Evolutionary conservation across 805 yeast species (phyloP).

Genomic region (Schwanniomyces pseudopolymorphus): DNA sequence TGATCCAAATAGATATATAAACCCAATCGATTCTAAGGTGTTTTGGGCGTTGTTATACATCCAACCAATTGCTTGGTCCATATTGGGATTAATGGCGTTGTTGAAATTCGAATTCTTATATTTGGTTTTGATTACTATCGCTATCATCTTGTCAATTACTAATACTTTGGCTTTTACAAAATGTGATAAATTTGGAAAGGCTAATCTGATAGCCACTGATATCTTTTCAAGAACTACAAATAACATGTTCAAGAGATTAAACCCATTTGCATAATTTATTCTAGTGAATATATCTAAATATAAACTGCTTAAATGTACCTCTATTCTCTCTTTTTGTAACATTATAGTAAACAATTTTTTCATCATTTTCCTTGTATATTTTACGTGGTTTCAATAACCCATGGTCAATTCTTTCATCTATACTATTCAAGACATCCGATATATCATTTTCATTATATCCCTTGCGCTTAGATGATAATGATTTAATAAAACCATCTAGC

Average conservation of each 20-base stretch:
- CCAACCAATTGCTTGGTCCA: slow-evolving; percentile 74
- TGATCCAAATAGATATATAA: slow-evolving; percentile 67
- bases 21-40: slow-evolving; percentile 87
- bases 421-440: neutral
- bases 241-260: slow-evolving; percentile 46
- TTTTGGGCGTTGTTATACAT: slow-evolving; percentile 82
- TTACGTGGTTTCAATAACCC: slow-evolving; percentile 13
- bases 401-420: slow-evolving; percentile 4
- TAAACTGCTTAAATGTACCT: neutral
- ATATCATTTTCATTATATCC: neutral
- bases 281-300: slow-evolving; percentile 4
- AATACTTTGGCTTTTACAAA: slow-evolving; percentile 88
- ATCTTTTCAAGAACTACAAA: slow-evolving; percentile 55
- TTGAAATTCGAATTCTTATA: slow-evolving; percentile 73
- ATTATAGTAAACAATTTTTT: slow-evolving; percentile 2
- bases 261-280: slow-evolving; percentile 29
- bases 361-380: slow-evolving; percentile 4
- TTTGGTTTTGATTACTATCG: slow-evolving; percentile 61
- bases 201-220: slow-evolving; percentile 62
- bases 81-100: slow-evolving; percentile 73
- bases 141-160: slow-evolving; percentile 69
- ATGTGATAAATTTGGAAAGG: slow-evolving; percentile 90
- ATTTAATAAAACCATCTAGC: neutral
- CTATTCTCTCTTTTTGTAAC: neutral
- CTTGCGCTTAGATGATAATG: neutral